These are phyloP conservation scores for Pelargonium myrrhifolium DNA, from an alignment of 441 rosid genomes.

Conservation along the genomic window DNA sequence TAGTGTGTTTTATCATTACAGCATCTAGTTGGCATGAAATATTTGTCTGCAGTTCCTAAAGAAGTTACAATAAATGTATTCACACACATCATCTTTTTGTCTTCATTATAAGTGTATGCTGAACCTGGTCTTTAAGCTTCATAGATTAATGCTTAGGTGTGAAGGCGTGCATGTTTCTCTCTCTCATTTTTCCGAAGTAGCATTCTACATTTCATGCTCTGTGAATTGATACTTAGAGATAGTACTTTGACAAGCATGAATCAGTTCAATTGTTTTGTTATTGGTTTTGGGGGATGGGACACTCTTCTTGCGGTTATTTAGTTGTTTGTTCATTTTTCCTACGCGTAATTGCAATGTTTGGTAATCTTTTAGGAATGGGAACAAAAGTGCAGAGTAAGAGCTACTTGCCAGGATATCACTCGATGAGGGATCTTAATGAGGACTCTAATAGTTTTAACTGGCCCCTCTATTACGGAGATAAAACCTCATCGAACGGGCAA, in stretches of 20 bases:
- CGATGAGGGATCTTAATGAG: slow-evolving; percentile 86
- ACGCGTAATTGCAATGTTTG: neutral
- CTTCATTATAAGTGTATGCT: neutral
- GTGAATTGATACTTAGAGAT: no score
- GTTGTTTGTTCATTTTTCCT: neutral
- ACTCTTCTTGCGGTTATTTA: no score
- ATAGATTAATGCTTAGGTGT: no score
- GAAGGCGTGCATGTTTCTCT: no score
- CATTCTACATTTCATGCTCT: neutral
- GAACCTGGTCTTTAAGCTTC: neutral
- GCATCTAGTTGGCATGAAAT: no score
- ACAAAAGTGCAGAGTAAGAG: slow-evolving; percentile 74
- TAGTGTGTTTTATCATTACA: no score
- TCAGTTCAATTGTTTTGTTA: no score
- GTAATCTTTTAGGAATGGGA: slow-evolving; percentile 62
- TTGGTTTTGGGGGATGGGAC: no score
- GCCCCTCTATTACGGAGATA: slow-evolving; percentile 58
- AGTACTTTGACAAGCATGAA: no score
- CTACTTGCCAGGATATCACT: slow-evolving; percentile 51
- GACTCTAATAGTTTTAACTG: slow-evolving; percentile 72
- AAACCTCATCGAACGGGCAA: slow-evolving; percentile 44
- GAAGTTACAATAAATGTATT: slow-evolving; percentile 8
- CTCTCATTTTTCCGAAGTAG: neutral
- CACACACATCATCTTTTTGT: neutral
- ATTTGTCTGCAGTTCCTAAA: neutral